Percentiles rank a stretch among this genome's conserved stretches.
phyloP scores from a whole-genome alignment of 306 rosid species.

The Lathyrus sativus region DNA sequence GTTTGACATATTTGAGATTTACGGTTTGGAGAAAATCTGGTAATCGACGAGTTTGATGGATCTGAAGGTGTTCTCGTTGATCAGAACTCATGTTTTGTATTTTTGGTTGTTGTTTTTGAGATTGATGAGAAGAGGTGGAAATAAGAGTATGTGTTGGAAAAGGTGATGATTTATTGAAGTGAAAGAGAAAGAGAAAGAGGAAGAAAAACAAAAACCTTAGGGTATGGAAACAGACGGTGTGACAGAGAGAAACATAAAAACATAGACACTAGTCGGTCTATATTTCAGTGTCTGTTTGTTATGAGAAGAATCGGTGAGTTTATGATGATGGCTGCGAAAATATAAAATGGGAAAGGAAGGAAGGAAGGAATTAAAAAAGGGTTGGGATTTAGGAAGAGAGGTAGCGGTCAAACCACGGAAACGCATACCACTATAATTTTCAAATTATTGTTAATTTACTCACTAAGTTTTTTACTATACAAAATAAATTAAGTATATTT shows the following conservation, averaged over 20 bases:
- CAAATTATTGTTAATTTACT: too few relatives aligned
- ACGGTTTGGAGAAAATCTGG: conserved; percentile 61
- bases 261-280: too few relatives aligned
- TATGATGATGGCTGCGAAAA: not conserved
- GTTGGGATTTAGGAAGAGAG: not conserved
- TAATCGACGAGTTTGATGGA: conserved; percentile 48
- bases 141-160: too few relatives aligned
- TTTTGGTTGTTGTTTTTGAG: not conserved
- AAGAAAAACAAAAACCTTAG: too few relatives aligned
- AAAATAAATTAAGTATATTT: too few relatives aligned
- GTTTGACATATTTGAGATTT: conserved; percentile 55
- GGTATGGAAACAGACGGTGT: too few relatives aligned
- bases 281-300: not conserved
- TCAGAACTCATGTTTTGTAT: not conserved
- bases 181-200: too few relatives aligned
- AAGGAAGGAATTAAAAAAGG: not conserved
- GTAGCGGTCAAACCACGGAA: conserved; percentile 12
- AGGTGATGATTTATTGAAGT: too few relatives aligned
- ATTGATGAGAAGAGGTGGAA: not conserved
- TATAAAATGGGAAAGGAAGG: not conserved
- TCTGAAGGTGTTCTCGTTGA: conserved; percentile 21
- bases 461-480: too few relatives aligned
- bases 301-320: not conserved
- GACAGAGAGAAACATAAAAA: too few relatives aligned
- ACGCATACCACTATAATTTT: too few relatives aligned